Evolutionary conservation across 2,329 filamentous ascomycete species (phyloP), one percentile per base, ranked within the genome.

Genomic region (Thelonectria discophora): DNA sequence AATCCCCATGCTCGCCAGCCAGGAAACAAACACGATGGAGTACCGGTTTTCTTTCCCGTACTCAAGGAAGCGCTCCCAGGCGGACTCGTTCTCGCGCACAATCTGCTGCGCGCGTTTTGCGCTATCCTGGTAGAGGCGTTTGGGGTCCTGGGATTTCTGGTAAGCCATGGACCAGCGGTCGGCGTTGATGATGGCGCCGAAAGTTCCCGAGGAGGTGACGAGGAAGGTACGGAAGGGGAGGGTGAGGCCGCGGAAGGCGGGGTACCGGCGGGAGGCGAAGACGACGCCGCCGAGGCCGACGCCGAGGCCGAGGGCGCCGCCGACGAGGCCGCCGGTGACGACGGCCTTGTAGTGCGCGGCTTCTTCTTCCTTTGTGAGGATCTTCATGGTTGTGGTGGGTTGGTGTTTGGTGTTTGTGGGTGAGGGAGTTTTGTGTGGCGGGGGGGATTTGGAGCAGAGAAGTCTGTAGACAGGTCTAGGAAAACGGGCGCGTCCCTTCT

Each of bases 361-460:
- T 81, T 97, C 94, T 81, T 97, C 92, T 86, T 97, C 93, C 77
- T 94, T 93, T 72, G 91, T 96, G 76, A 98, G 86, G 75, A 98
- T 84, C 90, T 97, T 98, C 95, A 98, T 99, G 65, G 52, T 78
- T 71, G 67, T 68, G 67, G 42, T 24, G n/a, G 63, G 55, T 56
- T 54, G 50, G 46, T 13, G 51, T 39, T 5, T 57, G 45, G 15
- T n/a, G 45, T 30, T 24, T 40, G 42, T 21, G 17, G 12, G 21
- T 34, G 4, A 30, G 18, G 55, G 21, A 24, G 21, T 24, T 24
- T 56, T 15, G 42, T 24, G n/a, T 45, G 24, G 34, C 24, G 24
- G 18, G 21, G 21, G 32, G 20, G 21, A 46, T 8, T 30, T 8
- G 21, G 6, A 24, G 21, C 3, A 24, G 6, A 24, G 3, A 24